Conservation (phyloP, 495 filamentous ascomycete species). For the Podospora fimiseda region DNA sequence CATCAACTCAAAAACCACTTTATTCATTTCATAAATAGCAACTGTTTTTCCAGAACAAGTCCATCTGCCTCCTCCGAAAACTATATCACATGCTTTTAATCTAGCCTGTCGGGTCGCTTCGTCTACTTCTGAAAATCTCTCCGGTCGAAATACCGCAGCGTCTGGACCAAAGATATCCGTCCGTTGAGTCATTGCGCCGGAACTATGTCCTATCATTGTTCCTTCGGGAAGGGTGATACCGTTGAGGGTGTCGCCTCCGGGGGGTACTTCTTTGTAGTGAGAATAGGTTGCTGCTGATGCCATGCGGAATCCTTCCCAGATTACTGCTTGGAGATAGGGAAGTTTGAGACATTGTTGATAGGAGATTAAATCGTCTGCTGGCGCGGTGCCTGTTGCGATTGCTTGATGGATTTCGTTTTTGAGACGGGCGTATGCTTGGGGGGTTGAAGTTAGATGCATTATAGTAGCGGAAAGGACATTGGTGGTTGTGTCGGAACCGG, state of each 20-base stretch:
- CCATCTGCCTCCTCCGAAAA: slow-evolving; percentile 12
- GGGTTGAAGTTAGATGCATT: too few relatives aligned
- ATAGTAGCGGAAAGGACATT: too few relatives aligned
- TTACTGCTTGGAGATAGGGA: slow-evolving; percentile 40
- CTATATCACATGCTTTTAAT: slow-evolving; percentile 4
- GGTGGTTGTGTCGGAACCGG: slow-evolving; percentile 57
- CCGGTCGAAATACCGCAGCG: slow-evolving; percentile 41
- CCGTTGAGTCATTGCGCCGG: slow-evolving; percentile 25
- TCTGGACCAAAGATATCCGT: slow-evolving; percentile 41
- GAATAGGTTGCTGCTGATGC: slow-evolving; percentile 24
- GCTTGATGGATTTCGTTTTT: slow-evolving; percentile 47
- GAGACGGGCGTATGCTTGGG: slow-evolving; percentile 44
- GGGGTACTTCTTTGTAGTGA: slow-evolving; percentile 34
- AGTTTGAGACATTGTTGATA: slow-evolving; percentile 32
- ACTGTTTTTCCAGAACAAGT: slow-evolving; percentile 12
- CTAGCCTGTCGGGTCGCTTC: neutral
- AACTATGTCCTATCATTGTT: slow-evolving; percentile 39
- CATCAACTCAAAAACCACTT: slow-evolving; percentile 15
- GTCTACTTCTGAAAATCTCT: slow-evolving; percentile 39
- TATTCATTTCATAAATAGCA: slow-evolving; percentile 14
- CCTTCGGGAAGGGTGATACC: slow-evolving; percentile 42
- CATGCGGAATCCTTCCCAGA: slow-evolving; percentile 43
- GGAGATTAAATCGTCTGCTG: slow-evolving; percentile 27
- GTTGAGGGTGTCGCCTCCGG: slow-evolving; percentile 40
- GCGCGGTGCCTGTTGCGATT: slow-evolving; percentile 21